Percentiles rank a stretch among this genome's conserved stretches.
Evolutionary conservation across 2,329 filamentous ascomycete genomes (phyloP).

Genomic region (Lecanicillium sp.): DNA sequence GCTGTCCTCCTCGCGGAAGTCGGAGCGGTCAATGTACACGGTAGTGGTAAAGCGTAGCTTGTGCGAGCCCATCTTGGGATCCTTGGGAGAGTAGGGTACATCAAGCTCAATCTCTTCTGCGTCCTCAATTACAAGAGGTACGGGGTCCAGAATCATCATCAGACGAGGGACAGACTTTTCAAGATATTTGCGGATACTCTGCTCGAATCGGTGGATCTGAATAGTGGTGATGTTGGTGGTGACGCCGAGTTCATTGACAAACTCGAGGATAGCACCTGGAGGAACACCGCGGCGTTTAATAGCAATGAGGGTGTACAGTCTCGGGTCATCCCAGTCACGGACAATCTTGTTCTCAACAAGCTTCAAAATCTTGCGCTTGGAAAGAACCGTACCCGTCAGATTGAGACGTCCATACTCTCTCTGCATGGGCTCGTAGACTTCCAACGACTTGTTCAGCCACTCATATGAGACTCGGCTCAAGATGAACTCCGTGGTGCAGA

Average conservation of each 20-base stretch:
- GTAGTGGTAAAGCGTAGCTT: conserved; percentile 60
- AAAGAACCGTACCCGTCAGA: conserved; percentile 76
- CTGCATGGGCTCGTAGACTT: conserved; percentile 89
- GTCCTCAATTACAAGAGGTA: conserved; percentile 76
- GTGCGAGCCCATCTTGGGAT: conserved; percentile 57
- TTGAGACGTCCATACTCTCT: conserved; percentile 64
- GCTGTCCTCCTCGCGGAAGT: conserved; percentile 63
- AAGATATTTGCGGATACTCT: conserved; percentile 75
- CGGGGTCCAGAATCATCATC: conserved; percentile 81
- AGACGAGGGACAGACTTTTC: conserved; percentile 81
- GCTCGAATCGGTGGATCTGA: conserved; percentile 74
- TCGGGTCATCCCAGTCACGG: conserved; percentile 82
- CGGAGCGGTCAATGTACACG: conserved; percentile 75
- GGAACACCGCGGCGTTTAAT: conserved; percentile 80
- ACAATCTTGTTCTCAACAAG: conserved; percentile 73
- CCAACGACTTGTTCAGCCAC: conserved; percentile 74
- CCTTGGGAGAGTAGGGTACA: conserved; percentile 76
- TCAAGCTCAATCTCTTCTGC: conserved; percentile 54
- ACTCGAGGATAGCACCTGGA: conserved; percentile 79
- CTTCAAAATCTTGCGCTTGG: conserved; percentile 75
- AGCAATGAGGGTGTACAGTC: conserved; percentile 79
- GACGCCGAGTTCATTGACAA: conserved; percentile 85
- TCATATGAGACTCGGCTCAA: conserved; percentile 82
- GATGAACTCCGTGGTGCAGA: conserved; percentile 91
- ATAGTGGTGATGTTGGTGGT: conserved; percentile 76